A percentile compares a stretch with the other conserved stretches of the same genome.
Evolutionary conservation across 129 eudicot species (phyloP).

Genomic region (Scalesia atractyloides): DNA sequence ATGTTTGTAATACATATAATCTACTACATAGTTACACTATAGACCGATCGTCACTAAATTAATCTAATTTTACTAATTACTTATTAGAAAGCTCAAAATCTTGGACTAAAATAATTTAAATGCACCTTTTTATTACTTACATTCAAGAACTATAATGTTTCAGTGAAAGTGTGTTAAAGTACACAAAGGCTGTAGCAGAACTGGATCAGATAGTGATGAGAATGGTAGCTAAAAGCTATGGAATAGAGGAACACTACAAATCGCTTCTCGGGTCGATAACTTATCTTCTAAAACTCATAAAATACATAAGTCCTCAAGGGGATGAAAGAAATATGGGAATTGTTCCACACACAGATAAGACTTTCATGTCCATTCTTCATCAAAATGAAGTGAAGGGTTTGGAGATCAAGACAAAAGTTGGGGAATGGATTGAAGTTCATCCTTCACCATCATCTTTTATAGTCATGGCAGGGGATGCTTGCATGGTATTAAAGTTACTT

Average conservation of each 20-base stretch:
- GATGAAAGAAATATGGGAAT: constrained; percentile 44
- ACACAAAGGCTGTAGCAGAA: constrained; percentile 46
- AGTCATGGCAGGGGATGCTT: constrained; percentile 73
- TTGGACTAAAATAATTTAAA: background rate
- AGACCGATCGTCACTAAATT: background rate
- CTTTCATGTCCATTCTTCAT: constrained; percentile 58
- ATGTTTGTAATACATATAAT: no score
- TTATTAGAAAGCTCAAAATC: no score
- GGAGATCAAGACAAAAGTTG: constrained; percentile 51
- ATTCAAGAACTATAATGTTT: background rate
- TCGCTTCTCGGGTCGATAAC: constrained; percentile 32
- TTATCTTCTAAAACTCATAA: constrained; percentile 53
- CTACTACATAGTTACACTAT: background rate
- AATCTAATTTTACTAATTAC: background rate
- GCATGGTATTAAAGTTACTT: constrained; percentile 32
- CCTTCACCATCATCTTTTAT: constrained; percentile 55
- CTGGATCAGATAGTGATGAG: constrained; percentile 54
- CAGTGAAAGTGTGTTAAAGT: constrained; percentile 34
- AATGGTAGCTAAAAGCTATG: constrained; percentile 58
- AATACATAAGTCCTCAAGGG: constrained; percentile 39
- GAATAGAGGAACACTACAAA: constrained; percentile 43
- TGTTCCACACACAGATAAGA: constrained; percentile 64
- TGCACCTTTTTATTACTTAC: background rate
- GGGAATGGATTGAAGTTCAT: constrained; percentile 52
- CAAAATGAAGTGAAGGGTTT: constrained; percentile 54